Percentiles rank a stretch among this genome's conserved stretches.
These are phyloP conservation scores for Mucor mucedo DNA, from an alignment of 371 early-diverging fungal species.

Conservation along the genomic window DNA sequence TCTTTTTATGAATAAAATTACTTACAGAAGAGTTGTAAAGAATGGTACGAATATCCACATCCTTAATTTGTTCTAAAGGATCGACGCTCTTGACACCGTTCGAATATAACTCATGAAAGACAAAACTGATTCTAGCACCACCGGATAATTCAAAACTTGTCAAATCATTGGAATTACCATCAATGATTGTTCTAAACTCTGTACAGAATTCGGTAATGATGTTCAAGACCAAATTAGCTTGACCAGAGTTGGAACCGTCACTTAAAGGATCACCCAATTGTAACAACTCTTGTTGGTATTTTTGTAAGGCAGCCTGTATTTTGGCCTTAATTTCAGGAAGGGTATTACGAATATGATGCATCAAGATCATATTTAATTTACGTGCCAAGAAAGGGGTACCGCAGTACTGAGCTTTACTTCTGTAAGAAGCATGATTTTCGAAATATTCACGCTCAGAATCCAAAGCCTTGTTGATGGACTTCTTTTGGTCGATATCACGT, in stretches of 20 bases:
- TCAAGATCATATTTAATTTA: constrained; percentile 95
- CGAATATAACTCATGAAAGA: constrained; percentile 97
- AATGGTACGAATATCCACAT: constrained; percentile 97
- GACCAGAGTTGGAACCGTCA: constrained; percentile 38
- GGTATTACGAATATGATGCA: constrained; percentile 96
- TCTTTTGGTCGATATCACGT: constrained; percentile 92
- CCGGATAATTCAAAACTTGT: constrained; percentile 94
- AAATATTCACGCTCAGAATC: constrained; percentile 93
- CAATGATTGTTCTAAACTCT: constrained; percentile 93
- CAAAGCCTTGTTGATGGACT: constrained; percentile 86
- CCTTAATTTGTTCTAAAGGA: constrained; percentile 96
- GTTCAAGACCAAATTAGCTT: constrained; percentile 86
- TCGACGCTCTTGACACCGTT: constrained; percentile 92
- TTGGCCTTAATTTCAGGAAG: constrained; percentile 98
- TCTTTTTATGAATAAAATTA: not conserved
- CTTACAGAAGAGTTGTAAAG: constrained; percentile 91
- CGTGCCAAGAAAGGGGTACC: constrained; percentile 98
- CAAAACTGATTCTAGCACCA: constrained; percentile 98
- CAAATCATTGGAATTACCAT: constrained; percentile 93
- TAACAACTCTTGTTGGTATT: constrained; percentile 85
- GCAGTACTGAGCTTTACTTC: constrained; percentile 96
- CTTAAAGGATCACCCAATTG: constrained; percentile 91
- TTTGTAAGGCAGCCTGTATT: constrained; percentile 80
- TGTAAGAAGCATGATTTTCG: constrained; percentile 92
- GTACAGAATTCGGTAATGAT: constrained; percentile 97